These are phyloP conservation scores for Diutina catenulata DNA, from an alignment of 1,139 yeast species.

Conservation along the genomic window DNA sequence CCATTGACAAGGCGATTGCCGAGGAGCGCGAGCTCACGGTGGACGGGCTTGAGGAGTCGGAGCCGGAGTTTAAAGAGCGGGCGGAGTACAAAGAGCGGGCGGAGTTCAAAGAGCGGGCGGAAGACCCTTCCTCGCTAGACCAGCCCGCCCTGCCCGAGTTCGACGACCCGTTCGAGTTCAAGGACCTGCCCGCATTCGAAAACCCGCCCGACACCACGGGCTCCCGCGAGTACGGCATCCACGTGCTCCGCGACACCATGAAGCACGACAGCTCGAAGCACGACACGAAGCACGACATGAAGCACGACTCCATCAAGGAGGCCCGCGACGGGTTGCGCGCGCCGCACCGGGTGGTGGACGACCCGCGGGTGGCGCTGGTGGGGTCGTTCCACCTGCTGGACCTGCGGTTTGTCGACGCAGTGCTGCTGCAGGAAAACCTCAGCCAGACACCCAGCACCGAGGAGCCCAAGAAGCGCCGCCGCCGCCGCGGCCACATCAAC, in stretches of 20 bases:
- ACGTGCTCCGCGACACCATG: constrained; percentile 9
- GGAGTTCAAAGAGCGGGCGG: background rate
- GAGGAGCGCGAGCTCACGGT: too few relatives aligned
- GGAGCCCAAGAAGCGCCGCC: constrained; percentile 2
- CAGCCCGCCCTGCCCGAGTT: background rate
- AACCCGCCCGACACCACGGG: constrained; percentile 7
- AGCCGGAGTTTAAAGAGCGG: constrained; percentile 14
- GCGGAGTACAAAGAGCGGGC: constrained; percentile 7
- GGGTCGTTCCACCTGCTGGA: background rate
- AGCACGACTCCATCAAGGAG: too few relatives aligned
- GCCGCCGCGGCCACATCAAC: constrained; percentile 7
- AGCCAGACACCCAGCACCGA: background rate
- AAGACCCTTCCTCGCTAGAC: background rate
- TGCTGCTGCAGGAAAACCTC: background rate
- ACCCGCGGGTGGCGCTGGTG: background rate
- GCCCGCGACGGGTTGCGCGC: too few relatives aligned
- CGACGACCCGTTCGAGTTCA: constrained; percentile 13
- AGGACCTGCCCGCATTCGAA: constrained; percentile 13
- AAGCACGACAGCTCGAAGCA: too few relatives aligned
- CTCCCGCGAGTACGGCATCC: constrained; percentile 10
- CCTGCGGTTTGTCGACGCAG: too few relatives aligned
- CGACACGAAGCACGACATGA: too few relatives aligned
- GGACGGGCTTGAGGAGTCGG: constrained; percentile 14
- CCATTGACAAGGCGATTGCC: too few relatives aligned
- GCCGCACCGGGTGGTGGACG: too few relatives aligned